phyloP scores from a whole-genome alignment of 1,139 yeast species.

The Debaryomyces sp. region DNA sequence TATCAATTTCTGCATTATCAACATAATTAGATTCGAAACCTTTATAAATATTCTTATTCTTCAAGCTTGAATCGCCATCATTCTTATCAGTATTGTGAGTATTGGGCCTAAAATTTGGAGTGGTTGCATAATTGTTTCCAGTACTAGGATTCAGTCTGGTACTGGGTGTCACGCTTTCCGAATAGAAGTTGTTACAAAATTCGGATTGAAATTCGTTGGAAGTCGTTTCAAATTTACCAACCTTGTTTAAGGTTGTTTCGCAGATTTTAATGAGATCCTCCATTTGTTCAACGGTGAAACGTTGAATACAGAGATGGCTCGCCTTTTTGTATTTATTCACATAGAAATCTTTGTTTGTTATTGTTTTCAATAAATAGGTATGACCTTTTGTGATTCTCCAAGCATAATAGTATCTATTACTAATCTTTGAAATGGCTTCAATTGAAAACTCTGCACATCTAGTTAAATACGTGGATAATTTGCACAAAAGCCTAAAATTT shows the following conservation, averaged over 20 bases:
- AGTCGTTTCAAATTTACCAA: conserved; percentile 19
- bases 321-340: conserved; percentile 19
- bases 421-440: conserved; percentile 38
- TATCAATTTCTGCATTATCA: conserved; percentile 39
- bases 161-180: background rate
- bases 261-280: conserved; percentile 32
- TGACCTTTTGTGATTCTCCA: conserved; percentile 55
- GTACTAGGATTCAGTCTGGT: background rate
- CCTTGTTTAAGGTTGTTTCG: conserved; percentile 24
- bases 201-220: conserved; percentile 14
- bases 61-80: background rate
- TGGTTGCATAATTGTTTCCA: background rate
- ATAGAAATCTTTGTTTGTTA: conserved; percentile 35
- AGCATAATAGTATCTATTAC: conserved; percentile 51
- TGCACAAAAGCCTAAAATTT: conserved; percentile 27
- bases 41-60: conserved; percentile 2
- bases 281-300: conserved; percentile 26
- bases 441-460: conserved; percentile 40
- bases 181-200: background rate
- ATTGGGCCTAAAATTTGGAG: background rate
- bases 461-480: conserved; percentile 33
- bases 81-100: background rate
- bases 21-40: conserved; percentile 28
- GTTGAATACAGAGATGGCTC: conserved; percentile 13
- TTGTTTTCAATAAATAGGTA: conserved; percentile 30